These are phyloP conservation scores for Exophiala phaeomuriformis DNA, from an alignment of 2,329 filamentous ascomycete genomes.

Conservation along the genomic window DNA sequence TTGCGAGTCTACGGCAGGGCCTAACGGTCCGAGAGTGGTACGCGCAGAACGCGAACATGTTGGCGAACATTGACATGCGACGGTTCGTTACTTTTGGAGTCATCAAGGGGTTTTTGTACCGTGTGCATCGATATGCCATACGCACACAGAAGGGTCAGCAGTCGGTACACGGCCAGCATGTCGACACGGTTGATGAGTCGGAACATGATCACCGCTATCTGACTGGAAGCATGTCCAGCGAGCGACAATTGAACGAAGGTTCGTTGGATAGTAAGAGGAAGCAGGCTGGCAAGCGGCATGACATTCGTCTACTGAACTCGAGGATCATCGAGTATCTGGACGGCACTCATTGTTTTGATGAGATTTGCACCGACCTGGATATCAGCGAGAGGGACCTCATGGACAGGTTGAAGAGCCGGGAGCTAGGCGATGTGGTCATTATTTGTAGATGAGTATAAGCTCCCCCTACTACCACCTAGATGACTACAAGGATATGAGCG, in stretches of 20 bases:
- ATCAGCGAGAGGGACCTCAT: slow-evolving; percentile 43
- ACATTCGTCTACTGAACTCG: slow-evolving; percentile 9
- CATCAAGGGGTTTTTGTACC: slow-evolving; percentile 89
- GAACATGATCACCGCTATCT: neutral
- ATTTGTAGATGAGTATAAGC: slow-evolving; percentile 46
- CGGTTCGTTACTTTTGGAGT: slow-evolving; percentile 92
- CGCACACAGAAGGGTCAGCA: slow-evolving; percentile 30
- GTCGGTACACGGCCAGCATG: neutral
- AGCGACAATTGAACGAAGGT: slow-evolving; percentile 17
- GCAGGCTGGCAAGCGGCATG: slow-evolving; percentile 2
- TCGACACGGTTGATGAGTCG: neutral
- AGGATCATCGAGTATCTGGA: slow-evolving; percentile 39
- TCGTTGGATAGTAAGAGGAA: slow-evolving; percentile 1
- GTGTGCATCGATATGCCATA: slow-evolving; percentile 85
- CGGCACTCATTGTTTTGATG: slow-evolving; percentile 45
- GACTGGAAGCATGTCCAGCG: slow-evolving; percentile 21
- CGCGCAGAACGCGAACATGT: slow-evolving; percentile 61
- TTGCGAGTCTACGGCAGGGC: slow-evolving; percentile 75
- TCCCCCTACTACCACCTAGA: too few relatives aligned
- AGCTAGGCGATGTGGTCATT: slow-evolving; percentile 39
- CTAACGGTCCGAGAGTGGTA: slow-evolving; percentile 85
- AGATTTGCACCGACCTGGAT: slow-evolving; percentile 45
- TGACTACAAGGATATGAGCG: too few relatives aligned
- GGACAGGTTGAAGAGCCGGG: slow-evolving; percentile 36
- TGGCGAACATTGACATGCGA: slow-evolving; percentile 75